Evolutionary conservation across 345 rosid species (phyloP).

Genomic region (Pelargonium nanum): DNA sequence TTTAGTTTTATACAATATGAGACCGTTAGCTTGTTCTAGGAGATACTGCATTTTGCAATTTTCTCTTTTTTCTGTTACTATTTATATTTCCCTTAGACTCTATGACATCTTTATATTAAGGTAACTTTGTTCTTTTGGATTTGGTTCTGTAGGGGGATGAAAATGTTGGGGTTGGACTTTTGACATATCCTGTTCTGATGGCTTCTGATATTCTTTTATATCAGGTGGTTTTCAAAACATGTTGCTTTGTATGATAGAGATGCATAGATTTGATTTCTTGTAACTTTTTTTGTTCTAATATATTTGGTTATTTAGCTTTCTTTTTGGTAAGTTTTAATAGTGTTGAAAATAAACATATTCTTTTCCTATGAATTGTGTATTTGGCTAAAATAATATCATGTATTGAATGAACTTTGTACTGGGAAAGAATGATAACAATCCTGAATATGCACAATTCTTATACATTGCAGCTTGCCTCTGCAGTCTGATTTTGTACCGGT

Average conservation of each 20-base stretch:
- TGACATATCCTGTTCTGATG: conserved; percentile 86
- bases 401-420: not conserved
- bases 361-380: not conserved
- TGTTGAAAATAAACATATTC: not conserved
- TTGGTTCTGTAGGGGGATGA: conserved; percentile 60
- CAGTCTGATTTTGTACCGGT: conserved; percentile 93
- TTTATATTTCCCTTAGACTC: not conserved
- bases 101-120: not conserved
- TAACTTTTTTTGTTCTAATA: not conserved
- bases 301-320: too few species aligned
- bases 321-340: not conserved
- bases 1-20: not conserved
- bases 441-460: conserved; percentile 30
- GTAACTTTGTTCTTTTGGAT: conserved; percentile 6
- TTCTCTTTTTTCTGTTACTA: not conserved
- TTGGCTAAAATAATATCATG: not conserved
- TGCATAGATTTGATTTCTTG: not conserved
- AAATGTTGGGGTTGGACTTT: conserved; percentile 66
- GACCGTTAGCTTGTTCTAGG: not conserved
- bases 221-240: conserved; percentile 41
- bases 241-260: conserved; percentile 4
- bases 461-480: conserved; percentile 36
- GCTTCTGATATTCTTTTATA: conserved; percentile 87
- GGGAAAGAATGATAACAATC: conserved; percentile 8
- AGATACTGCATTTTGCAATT: conserved; percentile 5